These are phyloP conservation scores for Hanseniaspora pseudoguilliermondii DNA, from an alignment of 805 yeast species.

Conservation along the genomic window DNA sequence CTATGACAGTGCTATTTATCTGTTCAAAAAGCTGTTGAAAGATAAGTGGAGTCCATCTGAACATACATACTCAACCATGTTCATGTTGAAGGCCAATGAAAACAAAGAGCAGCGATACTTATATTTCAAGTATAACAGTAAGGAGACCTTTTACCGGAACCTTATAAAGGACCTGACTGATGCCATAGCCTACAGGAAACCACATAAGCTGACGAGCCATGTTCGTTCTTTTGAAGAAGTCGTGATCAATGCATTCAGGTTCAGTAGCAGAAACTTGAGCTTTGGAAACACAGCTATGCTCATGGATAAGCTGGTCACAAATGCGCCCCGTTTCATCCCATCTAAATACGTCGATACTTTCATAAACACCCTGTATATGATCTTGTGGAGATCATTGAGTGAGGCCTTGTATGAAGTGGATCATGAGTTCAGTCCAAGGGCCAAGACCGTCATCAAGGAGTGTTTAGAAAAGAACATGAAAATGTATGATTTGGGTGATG, in stretches of 20 bases:
- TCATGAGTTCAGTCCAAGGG: neutral
- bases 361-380: neutral
- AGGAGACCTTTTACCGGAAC: neutral
- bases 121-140: neutral
- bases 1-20: neutral
- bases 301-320: neutral
- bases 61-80: neutral
- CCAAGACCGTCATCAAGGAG: neutral
- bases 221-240: neutral
- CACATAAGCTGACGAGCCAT: neutral
- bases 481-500: neutral
- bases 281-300: neutral
- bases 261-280: neutral
- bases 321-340: neutral
- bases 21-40: neutral
- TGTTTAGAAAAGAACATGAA: neutral
- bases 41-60: neutral
- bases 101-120: neutral
- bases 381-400: neutral
- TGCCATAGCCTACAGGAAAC: neutral
- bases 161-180: neutral
- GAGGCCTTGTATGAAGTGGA: neutral
- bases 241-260: slow-evolving; percentile 1
- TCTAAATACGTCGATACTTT: neutral
- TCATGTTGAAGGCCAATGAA: neutral